Conservation (phyloP, 805 yeast species). For the Danielia oregonensis region DNA sequence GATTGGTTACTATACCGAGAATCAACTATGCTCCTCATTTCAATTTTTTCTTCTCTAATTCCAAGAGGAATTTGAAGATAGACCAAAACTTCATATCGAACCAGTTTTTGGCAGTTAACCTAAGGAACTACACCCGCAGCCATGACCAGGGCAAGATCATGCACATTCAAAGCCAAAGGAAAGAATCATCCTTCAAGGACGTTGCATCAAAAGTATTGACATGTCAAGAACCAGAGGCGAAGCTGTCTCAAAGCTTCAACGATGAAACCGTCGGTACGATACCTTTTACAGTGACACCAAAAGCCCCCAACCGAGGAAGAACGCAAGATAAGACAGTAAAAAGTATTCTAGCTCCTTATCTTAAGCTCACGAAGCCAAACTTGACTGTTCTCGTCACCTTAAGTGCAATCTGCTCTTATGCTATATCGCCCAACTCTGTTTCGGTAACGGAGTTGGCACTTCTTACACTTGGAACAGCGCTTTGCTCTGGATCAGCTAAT, state of each 20-base stretch:
- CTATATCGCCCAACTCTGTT: conserved; percentile 81
- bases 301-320: conserved; percentile 10
- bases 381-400: conserved; percentile 83
- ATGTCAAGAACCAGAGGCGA: conserved; percentile 39
- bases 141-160: conserved; percentile 1
- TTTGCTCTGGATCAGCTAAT: conserved; percentile 91
- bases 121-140: conserved; percentile 1
- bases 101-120: conserved; percentile 17
- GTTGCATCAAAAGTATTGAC: conserved; percentile 44
- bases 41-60: conserved; percentile 36
- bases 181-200: conserved; percentile 23
- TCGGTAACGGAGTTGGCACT: conserved; percentile 66
- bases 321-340: conserved; percentile 13
- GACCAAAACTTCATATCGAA: conserved; percentile 35
- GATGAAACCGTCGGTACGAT: conserved; percentile 20
- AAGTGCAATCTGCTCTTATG: conserved; percentile 91
- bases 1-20: conserved; percentile 17
- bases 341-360: conserved; percentile 47
- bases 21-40: conserved; percentile 22
- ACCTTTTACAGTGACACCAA: conserved; percentile 58
- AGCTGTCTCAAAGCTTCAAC: conserved; percentile 17
- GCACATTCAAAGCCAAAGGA: not conserved
- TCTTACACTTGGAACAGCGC: conserved; percentile 78
- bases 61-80: conserved; percentile 25
- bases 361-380: conserved; percentile 87